Percentiles rank a stretch among this genome's conserved stretches.
phyloP scores from a whole-genome alignment of 495 filamentous ascomycete genomes.

The Podospora pseudopauciseta region DNA sequence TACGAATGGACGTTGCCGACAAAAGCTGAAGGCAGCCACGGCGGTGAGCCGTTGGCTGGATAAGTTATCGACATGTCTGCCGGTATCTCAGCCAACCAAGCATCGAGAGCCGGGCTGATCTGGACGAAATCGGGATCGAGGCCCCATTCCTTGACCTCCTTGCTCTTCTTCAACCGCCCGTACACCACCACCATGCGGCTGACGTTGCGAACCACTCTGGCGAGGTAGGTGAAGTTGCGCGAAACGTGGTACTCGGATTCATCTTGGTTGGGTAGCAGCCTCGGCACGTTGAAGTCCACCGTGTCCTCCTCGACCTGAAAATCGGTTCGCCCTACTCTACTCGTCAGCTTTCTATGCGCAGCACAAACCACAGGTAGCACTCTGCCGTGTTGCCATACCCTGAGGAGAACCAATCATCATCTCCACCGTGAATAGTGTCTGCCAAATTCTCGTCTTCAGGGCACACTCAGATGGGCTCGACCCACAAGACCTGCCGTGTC shows the following conservation, averaged over 20 bases:
- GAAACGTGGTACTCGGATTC: slow-evolving; percentile 73
- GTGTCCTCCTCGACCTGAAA: slow-evolving; percentile 70
- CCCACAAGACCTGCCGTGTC: slow-evolving; percentile 64
- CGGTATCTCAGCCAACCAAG: slow-evolving; percentile 77
- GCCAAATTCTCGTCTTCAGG: slow-evolving; percentile 86
- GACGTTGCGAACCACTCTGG: slow-evolving; percentile 72
- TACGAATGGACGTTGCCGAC: slow-evolving; percentile 91
- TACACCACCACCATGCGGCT: slow-evolving; percentile 72
- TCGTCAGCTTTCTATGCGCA: slow-evolving; percentile 26
- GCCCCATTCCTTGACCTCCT: slow-evolving; percentile 84
- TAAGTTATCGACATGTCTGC: slow-evolving; percentile 74
- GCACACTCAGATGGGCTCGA: slow-evolving; percentile 69
- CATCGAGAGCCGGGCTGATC: slow-evolving; percentile 66
- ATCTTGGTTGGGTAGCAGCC: slow-evolving; percentile 63
- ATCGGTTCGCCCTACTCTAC: slow-evolving; percentile 68
- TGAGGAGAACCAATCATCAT: slow-evolving; percentile 94
- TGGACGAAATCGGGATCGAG: slow-evolving; percentile 79
- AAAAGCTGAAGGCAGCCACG: slow-evolving; percentile 86
- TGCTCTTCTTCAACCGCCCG: slow-evolving; percentile 72
- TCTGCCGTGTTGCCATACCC: slow-evolving; percentile 51
- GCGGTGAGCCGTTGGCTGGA: slow-evolving; percentile 72
- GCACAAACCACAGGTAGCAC: neutral
- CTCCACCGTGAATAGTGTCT: slow-evolving; percentile 80
- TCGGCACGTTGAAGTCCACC: slow-evolving; percentile 69
- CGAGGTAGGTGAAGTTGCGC: slow-evolving; percentile 77